Conservation (phyloP, 306 rosid species). For the Prunus davidiana region DNA sequence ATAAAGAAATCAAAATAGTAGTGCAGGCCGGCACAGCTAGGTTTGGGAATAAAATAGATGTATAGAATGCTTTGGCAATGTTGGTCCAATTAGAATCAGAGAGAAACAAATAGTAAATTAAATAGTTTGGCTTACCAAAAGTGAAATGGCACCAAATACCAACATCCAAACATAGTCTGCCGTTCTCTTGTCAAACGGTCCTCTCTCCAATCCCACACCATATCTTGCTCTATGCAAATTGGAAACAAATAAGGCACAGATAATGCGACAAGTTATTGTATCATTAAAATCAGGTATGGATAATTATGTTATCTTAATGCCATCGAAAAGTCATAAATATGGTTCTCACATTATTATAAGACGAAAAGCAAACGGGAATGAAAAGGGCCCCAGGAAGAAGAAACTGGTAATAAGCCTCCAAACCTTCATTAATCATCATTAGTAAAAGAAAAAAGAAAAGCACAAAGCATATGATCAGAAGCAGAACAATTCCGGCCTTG, state of each 20-base stretch:
- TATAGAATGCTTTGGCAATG: too few relatives aligned
- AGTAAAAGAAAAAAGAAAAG: background rate
- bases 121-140: conserved; percentile 44
- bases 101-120: background rate
- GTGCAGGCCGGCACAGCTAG: too few relatives aligned
- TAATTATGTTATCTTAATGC: background rate
- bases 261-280: background rate
- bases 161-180: conserved; percentile 80
- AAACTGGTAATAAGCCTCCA: conserved; percentile 74
- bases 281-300: background rate
- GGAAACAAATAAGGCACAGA: background rate
- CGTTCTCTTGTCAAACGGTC: conserved; percentile 76
- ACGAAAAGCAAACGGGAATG: conserved; percentile 47
- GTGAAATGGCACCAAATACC: conserved; percentile 63
- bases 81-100: background rate
- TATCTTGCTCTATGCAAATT: conserved; percentile 54
- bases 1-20: too few relatives aligned
- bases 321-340: background rate
- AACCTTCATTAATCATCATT: conserved; percentile 33
- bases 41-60: too few relatives aligned
- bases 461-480: background rate
- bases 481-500: background rate
- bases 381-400: conserved; percentile 75
- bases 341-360: conserved; percentile 55
- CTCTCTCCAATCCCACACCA: conserved; percentile 74